These are phyloP conservation scores for Xanthoconium stramineum DNA, from an alignment of 768 basidiomycete genomes.

Conservation along the genomic window DNA sequence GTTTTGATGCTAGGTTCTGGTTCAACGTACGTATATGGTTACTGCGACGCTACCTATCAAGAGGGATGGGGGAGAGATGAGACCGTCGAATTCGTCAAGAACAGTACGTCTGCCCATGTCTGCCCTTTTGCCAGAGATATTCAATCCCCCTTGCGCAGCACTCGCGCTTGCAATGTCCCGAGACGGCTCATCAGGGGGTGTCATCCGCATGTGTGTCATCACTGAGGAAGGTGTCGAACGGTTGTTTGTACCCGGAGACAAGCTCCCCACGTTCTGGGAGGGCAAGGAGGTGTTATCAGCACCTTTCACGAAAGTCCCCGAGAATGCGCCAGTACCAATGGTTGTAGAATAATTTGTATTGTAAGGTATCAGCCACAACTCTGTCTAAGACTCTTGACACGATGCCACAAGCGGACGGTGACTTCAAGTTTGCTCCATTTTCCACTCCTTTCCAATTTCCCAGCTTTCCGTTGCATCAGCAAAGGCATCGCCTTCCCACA, in stretches of 20 bases:
- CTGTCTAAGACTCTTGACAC: neutral
- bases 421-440: conserved; percentile 18
- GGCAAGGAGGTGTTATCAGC: conserved; percentile 67
- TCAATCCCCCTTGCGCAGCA: conserved; percentile 45
- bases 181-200: conserved; percentile 97
- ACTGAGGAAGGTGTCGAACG: conserved; percentile 90
- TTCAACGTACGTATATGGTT: conserved; percentile 97
- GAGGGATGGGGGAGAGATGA: conserved; percentile 90
- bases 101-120: conserved; percentile 61
- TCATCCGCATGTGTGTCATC: conserved; percentile 96
- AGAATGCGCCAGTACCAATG: conserved; percentile 38
- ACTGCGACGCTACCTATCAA: conserved; percentile 96
- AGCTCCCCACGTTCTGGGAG: conserved; percentile 89
- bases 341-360: conserved; percentile 37
- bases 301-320: conserved; percentile 21
- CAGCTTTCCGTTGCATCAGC: conserved; percentile 27
- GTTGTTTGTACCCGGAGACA: conserved; percentile 86
- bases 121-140: neutral
- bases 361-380: neutral
- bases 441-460: conserved; percentile 33
- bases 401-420: neutral
- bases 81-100: conserved; percentile 92
- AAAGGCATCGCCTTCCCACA: conserved; percentile 63
- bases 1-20: conserved; percentile 65
- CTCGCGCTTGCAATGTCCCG: conserved; percentile 94